Evolutionary conservation across 352 stramenopile species (phyloP), one percentile per base, ranked within the genome.

Genomic region (Globisporangium canariense): DNA sequence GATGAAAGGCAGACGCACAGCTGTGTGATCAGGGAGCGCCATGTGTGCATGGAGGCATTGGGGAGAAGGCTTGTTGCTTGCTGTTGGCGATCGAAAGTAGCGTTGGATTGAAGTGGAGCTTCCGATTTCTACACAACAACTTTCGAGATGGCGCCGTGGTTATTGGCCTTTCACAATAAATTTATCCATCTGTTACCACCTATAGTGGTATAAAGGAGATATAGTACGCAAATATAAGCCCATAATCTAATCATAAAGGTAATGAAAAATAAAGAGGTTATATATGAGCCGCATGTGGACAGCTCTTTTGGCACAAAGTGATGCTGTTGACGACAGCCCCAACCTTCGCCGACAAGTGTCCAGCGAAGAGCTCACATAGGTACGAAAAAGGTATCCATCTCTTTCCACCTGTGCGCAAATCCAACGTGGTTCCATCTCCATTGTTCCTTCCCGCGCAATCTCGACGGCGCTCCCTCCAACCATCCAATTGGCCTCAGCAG

Each of bases 321-420:
- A 60, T 50, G 54, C 47, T 34, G 53, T 49, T 34, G 53, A 45
- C n/a, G 34, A 50, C 47, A 20, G n/a, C 11, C 20, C 32, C n/a
- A 60, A 41, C 18, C 16, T 11, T 10, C 13, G 36, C 36, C 9
- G 8, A 41, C 11, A 41, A 62, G 16, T 49, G 55, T 49, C 22
- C 34, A 49, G 54, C 7, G 14, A 20, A 49, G 9, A 4, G 36
- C 57, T 54, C 57, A 53, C 7, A 62, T 45, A 62, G 41, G 20
- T 62, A 54, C 57, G 38, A 50, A 51, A 51, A 60, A 30, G 20
- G 54, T 36, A 60, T 38, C 54, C 54, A 60, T 49, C 36, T 51
- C 28, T 22, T 9, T 9, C 14, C 4, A 18, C 10, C 36, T 55
- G 49, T n/a, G 50, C 36, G 30, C 51, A 58, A 58, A 43, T 58